phyloP scores from a whole-genome alignment of 2,329 filamentous ascomycete genomes.

The Venturia nashicola region DNA sequence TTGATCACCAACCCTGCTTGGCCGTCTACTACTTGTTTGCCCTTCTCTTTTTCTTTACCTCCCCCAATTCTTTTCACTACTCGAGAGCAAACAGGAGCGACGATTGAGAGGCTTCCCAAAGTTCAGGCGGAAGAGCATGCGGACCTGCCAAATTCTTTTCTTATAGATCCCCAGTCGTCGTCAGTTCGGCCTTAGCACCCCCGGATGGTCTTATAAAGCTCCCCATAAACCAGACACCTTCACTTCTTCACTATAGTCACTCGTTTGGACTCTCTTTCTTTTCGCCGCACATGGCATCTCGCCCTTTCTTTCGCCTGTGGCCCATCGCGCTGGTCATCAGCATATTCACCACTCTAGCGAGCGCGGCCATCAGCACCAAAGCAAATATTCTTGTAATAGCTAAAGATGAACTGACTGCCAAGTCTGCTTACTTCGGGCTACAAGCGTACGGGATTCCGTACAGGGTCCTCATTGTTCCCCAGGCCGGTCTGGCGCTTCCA shows the following conservation, averaged over 20 bases:
- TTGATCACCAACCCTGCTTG: too few species aligned
- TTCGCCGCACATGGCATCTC: neutral
- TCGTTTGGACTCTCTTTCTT: conserved; percentile 2
- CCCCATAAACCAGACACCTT: neutral
- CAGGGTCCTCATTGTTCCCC: conserved; percentile 42
- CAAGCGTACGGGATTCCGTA: conserved; percentile 51
- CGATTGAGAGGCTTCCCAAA: neutral
- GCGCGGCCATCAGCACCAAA: neutral
- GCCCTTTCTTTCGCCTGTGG: neutral
- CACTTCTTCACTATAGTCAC: neutral
- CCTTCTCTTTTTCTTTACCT: neutral
- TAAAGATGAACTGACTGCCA: conserved; percentile 36
- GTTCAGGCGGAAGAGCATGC: neutral
- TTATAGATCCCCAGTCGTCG: neutral
- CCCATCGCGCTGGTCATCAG: neutral
- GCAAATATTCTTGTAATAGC: conserved; percentile 44
- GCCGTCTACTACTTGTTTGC: too few species aligned
- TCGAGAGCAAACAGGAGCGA: neutral
- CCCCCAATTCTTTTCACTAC: neutral
- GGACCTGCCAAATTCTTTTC: neutral
- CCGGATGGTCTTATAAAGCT: neutral
- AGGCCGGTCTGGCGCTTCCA: conserved; percentile 39
- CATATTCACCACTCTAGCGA: neutral
- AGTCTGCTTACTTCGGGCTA: conserved; percentile 40
- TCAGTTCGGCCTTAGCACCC: neutral